Evolutionary conservation across 2,329 filamentous ascomycete genomes (phyloP).

Genomic region (Escovopsis sp.): DNA sequence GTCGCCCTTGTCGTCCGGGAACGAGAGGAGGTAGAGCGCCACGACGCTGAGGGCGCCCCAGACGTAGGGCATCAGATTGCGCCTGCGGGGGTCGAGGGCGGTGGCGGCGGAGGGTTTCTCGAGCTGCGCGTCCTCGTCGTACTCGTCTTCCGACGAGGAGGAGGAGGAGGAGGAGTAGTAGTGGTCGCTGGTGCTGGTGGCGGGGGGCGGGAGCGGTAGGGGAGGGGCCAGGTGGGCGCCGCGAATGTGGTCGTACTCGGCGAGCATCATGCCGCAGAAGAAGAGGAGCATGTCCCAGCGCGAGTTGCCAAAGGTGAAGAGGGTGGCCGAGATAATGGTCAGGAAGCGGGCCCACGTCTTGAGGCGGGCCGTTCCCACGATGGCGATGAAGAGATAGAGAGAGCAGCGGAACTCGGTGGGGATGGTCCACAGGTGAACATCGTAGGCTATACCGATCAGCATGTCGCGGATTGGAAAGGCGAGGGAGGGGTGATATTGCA

Average conservation of each 20-base stretch:
- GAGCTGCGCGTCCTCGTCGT: constrained; percentile 1
- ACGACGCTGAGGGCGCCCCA: constrained; percentile 30
- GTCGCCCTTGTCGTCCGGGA: constrained; percentile 24
- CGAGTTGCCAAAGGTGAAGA: constrained; percentile 31
- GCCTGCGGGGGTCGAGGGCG: constrained; percentile 11
- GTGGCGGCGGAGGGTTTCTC: too few species aligned
- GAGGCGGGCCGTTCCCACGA: constrained; percentile 35
- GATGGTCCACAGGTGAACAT: constrained; percentile 49
- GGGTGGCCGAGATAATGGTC: constrained; percentile 25
- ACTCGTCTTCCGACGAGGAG: constrained; percentile 11
- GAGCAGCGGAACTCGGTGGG: constrained; percentile 46
- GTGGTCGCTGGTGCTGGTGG: constrained; percentile 29
- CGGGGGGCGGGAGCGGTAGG: background rate
- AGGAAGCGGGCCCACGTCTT: constrained; percentile 26
- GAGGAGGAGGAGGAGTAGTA: constrained; percentile 13
- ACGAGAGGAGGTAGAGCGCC: constrained; percentile 35
- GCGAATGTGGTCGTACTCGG: constrained; percentile 37
- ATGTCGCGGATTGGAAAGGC: background rate
- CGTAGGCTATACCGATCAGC: constrained; percentile 23
- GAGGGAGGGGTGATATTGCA: background rate
- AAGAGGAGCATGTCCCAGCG: constrained; percentile 44
- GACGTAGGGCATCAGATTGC: constrained; percentile 12
- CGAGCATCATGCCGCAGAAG: constrained; percentile 37
- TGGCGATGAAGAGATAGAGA: constrained; percentile 39
- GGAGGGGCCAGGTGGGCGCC: constrained; percentile 26